These are phyloP conservation scores for Beauveria sp. DNA, from an alignment of 2,329 filamentous ascomycete genomes.

Conservation along the genomic window DNA sequence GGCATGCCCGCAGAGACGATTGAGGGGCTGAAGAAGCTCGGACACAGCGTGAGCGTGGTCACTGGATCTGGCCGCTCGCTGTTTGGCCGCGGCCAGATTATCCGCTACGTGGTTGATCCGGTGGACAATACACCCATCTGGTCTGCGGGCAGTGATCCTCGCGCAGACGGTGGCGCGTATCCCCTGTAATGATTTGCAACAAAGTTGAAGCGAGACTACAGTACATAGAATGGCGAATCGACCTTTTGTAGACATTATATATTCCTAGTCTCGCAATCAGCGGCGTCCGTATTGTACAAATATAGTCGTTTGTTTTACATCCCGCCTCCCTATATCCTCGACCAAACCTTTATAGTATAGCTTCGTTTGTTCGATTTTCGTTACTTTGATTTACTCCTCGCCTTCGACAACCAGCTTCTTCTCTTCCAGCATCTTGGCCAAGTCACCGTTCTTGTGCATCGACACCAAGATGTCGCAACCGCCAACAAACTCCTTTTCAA, in stretches of 20 bases:
- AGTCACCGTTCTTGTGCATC: slow-evolving; percentile 93
- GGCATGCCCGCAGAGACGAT: slow-evolving; percentile 65
- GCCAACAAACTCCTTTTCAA: slow-evolving; percentile 91
- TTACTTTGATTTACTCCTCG: slow-evolving; percentile 29
- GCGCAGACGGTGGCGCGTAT: slow-evolving; percentile 71
- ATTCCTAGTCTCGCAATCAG: not conserved
- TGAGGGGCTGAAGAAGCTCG: slow-evolving; percentile 58
- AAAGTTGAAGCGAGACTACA: not conserved
- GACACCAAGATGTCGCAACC: slow-evolving; percentile 96
- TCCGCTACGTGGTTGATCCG: slow-evolving; percentile 64
- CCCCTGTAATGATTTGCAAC: slow-evolving; percentile 23
- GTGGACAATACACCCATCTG: slow-evolving; percentile 65
- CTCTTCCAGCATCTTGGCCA: slow-evolving; percentile 86
- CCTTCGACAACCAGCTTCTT: slow-evolving; percentile 70
- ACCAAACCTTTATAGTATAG: not conserved
- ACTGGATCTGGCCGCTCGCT: slow-evolving; percentile 55
- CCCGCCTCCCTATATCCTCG: not conserved
- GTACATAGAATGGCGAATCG: not conserved
- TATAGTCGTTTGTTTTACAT: slow-evolving; percentile 3
- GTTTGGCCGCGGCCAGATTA: slow-evolving; percentile 85
- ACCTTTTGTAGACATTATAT: not conserved
- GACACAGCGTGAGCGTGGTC: slow-evolving; percentile 66
- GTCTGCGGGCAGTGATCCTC: slow-evolving; percentile 80
- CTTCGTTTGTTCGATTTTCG: not conserved
- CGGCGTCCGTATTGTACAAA: slow-evolving; percentile 6